Percentiles rank a stretch among this genome's conserved stretches.
These are phyloP conservation scores for Tolypocladium tropicale DNA, from an alignment of 2,329 filamentous ascomycete genomes.

Conservation along the genomic window DNA sequence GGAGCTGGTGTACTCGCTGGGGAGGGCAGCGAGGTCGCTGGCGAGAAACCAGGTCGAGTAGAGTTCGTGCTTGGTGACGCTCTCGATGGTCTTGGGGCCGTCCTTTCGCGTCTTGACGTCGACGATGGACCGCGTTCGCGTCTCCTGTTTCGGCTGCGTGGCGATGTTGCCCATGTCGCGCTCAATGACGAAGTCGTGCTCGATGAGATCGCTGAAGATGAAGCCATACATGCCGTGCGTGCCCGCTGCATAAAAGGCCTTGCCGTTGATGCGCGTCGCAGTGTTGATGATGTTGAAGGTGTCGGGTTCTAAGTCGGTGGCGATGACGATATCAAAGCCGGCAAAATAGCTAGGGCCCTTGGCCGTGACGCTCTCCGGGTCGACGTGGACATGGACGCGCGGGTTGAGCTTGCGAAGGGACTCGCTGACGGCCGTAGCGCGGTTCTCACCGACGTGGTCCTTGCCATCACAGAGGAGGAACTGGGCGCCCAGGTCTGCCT, in stretches of 20 bases:
- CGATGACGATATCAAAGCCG: slow-evolving; percentile 76
- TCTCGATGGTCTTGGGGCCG: slow-evolving; percentile 60
- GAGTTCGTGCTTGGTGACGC: slow-evolving; percentile 82
- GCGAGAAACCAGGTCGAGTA: slow-evolving; percentile 86
- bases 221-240: slow-evolving; percentile 89
- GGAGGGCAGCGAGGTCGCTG: slow-evolving; percentile 63
- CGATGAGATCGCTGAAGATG: slow-evolving; percentile 86
- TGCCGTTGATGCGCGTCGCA: slow-evolving; percentile 65
- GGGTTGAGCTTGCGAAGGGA: slow-evolving; percentile 82
- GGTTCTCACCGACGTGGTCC: slow-evolving; percentile 65
- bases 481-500: slow-evolving; percentile 70
- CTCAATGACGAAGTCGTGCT: slow-evolving; percentile 83
- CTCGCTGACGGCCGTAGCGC: slow-evolving; percentile 69
- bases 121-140: slow-evolving; percentile 66
- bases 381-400: slow-evolving; percentile 65
- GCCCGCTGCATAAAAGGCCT: slow-evolving; percentile 81
- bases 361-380: slow-evolving; percentile 54
- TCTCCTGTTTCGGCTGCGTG: slow-evolving; percentile 53
- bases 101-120: slow-evolving; percentile 61
- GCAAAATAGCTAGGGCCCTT: slow-evolving; percentile 68
- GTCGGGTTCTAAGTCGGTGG: slow-evolving; percentile 72
- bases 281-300: slow-evolving; percentile 75
- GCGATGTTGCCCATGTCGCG: slow-evolving; percentile 69
- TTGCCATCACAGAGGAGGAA: slow-evolving; percentile 65
- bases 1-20: slow-evolving; percentile 55